These are phyloP conservation scores for Pilaira anomala DNA, from an alignment of 192 early-diverging fungal genomes.

Conservation along the genomic window DNA sequence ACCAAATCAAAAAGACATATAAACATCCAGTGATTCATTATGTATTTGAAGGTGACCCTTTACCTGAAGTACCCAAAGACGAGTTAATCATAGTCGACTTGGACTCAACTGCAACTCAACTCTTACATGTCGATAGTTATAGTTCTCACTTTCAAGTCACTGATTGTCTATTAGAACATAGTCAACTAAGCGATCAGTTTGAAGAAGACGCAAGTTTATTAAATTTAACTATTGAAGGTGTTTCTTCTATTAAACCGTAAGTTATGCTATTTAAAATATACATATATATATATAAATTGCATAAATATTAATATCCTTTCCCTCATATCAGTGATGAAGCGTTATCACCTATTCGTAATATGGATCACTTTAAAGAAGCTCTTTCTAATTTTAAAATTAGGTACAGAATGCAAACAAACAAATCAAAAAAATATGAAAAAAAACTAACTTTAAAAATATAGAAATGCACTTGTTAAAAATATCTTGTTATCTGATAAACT, in stretches of 20 bases:
- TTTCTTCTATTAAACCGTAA: slow-evolving; percentile 28
- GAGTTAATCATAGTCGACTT: slow-evolving; percentile 38
- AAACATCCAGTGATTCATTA: slow-evolving; percentile 45
- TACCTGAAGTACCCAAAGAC: slow-evolving; percentile 36
- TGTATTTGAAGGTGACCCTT: slow-evolving; percentile 44
- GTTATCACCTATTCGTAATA: slow-evolving; percentile 18
- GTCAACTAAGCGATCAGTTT: slow-evolving; percentile 13
- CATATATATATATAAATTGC: no score
- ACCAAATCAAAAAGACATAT: slow-evolving; percentile 35
- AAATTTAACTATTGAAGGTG: slow-evolving; percentile 35
- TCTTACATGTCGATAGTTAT: slow-evolving; percentile 30
- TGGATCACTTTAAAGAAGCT: slow-evolving; percentile 30
- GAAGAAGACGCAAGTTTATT: slow-evolving; percentile 23
- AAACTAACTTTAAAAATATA: not conserved
- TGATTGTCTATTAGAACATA: slow-evolving; percentile 30
- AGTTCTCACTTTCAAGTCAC: slow-evolving; percentile 44
- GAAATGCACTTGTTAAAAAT: slow-evolving; percentile 24
- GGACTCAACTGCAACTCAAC: slow-evolving; percentile 22
- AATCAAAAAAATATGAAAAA: not conserved
- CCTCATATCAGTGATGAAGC: slow-evolving; percentile 18
- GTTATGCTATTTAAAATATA: not conserved
- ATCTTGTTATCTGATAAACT: not conserved
- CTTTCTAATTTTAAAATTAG: slow-evolving; percentile 30
- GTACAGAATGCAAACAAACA: slow-evolving; percentile 18
- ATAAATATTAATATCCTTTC: not conserved